These are phyloP conservation scores for Bimuria novae-zelandiae DNA, from an alignment of 2,329 filamentous ascomycete species.

Conservation along the genomic window DNA sequence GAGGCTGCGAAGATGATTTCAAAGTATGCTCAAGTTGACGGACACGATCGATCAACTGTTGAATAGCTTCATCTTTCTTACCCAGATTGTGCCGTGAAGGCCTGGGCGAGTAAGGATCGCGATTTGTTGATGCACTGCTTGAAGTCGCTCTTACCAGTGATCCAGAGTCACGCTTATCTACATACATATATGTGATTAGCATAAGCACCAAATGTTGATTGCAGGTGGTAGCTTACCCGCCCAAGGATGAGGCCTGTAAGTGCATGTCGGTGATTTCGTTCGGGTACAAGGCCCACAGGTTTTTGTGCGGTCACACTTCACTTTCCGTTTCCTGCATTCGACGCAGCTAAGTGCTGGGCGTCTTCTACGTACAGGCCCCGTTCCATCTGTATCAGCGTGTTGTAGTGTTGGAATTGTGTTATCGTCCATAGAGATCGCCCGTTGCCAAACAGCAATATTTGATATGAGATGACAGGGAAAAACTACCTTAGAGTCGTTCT, in stretches of 20 bases:
- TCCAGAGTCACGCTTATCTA: not conserved
- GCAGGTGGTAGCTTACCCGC: not conserved
- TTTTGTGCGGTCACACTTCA: constrained; percentile 34
- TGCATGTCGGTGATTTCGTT: constrained; percentile 30
- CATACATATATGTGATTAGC: not conserved
- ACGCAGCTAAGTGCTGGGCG: constrained; percentile 36
- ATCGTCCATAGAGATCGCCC: too few species aligned
- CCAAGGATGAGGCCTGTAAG: constrained; percentile 22
- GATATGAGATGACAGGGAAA: too few species aligned
- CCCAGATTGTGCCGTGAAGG: not conserved
- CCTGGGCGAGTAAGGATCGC: not conserved
- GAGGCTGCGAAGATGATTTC: not conserved
- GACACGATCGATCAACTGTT: constrained; percentile 11
- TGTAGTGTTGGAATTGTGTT: constrained; percentile 10
- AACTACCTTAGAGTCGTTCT: too few species aligned
- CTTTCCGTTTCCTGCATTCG: constrained; percentile 36
- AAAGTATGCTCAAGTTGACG: constrained; percentile 11
- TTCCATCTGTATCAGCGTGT: constrained; percentile 20
- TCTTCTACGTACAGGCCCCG: constrained; percentile 27
- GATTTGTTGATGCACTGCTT: not conserved
- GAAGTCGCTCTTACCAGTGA: not conserved
- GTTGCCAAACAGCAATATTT: too few species aligned
- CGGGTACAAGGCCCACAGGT: constrained; percentile 31
- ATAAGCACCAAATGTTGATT: not conserved
- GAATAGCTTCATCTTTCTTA: constrained; percentile 5